Conservation (phyloP, 2,329 filamentous ascomycete genomes). For the Pestalotiopsis sp. region DNA sequence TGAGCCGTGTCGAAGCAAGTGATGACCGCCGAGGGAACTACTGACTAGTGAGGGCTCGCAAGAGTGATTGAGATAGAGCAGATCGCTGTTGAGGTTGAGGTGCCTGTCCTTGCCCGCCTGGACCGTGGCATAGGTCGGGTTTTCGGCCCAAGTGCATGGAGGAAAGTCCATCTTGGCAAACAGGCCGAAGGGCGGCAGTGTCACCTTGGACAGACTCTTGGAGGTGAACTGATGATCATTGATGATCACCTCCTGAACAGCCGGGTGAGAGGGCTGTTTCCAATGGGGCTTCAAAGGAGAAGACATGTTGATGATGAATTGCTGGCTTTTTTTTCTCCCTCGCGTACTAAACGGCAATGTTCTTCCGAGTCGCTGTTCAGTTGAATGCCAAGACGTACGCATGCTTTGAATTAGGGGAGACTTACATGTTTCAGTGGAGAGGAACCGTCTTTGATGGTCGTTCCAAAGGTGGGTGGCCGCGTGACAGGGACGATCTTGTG, state of each 20-base stretch:
- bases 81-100: constrained; percentile 66
- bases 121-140: constrained; percentile 66
- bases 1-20: not conserved
- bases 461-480: not conserved
- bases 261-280: constrained; percentile 62
- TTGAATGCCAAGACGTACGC: not conserved
- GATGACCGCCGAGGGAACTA: constrained; percentile 22
- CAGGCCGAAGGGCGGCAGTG: constrained; percentile 63
- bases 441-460: not conserved
- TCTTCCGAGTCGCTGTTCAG: not conserved
- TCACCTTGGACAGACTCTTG: constrained; percentile 59
- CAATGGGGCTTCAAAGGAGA: constrained; percentile 62
- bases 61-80: constrained; percentile 71
- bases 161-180: constrained; percentile 70
- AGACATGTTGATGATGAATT: constrained; percentile 38
- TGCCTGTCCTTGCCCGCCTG: constrained; percentile 60
- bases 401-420: not conserved
- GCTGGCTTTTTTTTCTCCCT: not conserved
- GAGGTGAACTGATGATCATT: constrained; percentile 59
- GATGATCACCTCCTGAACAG: constrained; percentile 59
- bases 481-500: not conserved
- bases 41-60: constrained; percentile 67
- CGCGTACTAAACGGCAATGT: not conserved
- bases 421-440: constrained; percentile 13
- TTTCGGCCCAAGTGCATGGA: constrained; percentile 57